Percentiles rank a stretch among this genome's conserved stretches.
Evolutionary conservation across 2,329 filamentous ascomycete species (phyloP).

Genomic region (Sclerotinia borealis): DNA sequence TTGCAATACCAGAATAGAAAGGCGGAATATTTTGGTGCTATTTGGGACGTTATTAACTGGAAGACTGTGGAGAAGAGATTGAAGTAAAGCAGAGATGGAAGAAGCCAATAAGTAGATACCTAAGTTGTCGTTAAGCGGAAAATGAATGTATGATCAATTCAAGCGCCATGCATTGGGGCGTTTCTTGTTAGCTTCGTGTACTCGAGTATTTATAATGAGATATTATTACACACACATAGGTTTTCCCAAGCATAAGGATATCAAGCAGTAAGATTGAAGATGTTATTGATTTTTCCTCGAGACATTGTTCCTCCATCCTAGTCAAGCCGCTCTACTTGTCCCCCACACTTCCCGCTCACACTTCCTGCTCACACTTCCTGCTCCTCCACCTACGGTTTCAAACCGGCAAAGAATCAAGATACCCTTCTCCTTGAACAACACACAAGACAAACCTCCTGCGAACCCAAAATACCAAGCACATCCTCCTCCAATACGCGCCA

Average conservation of each 20-base stretch:
- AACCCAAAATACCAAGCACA: background rate
- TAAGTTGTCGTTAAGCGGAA: background rate
- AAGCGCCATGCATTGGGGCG: background rate
- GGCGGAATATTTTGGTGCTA: conserved; percentile 87
- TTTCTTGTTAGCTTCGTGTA: background rate
- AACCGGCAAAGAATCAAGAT: background rate
- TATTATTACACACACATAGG: background rate
- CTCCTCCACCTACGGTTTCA: background rate
- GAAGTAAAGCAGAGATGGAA: conserved; percentile 28
- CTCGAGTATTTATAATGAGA: background rate
- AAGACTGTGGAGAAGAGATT: conserved; percentile 79
- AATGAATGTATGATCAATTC: background rate
- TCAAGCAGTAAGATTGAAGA: background rate
- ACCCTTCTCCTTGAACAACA: background rate
- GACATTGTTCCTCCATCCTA: background rate
- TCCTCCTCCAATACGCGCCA: background rate
- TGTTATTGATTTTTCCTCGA: background rate
- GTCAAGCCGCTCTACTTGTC: background rate
- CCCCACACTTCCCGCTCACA: too few relatives aligned
- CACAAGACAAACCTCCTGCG: background rate
- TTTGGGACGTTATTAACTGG: conserved; percentile 97
- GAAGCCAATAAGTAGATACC: background rate
- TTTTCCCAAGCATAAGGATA: background rate
- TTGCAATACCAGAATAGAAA: conserved; percentile 96
- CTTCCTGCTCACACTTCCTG: background rate